Conservation (phyloP, 352 stramenopile species). For the Globisporangium takayamanum region DNA sequence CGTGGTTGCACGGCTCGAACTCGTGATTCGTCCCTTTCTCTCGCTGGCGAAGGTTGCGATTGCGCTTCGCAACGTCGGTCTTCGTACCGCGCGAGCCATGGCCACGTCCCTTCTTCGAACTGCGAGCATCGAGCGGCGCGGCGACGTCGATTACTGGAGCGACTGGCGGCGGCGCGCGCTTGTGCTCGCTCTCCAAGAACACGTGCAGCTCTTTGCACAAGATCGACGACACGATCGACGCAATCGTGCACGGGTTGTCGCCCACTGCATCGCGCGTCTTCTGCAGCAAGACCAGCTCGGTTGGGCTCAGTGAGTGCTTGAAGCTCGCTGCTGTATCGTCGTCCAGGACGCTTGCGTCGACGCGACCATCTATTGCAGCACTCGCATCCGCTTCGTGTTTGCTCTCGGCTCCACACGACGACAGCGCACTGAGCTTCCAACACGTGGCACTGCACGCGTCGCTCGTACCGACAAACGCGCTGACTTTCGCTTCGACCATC, state of each 20-base stretch:
- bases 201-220: constrained; percentile 46
- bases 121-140: background rate
- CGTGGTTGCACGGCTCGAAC: constrained; percentile 76
- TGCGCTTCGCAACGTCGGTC: constrained; percentile 26
- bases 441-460: constrained; percentile 34
- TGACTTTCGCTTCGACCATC: constrained; percentile 35
- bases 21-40: constrained; percentile 59
- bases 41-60: constrained; percentile 54
- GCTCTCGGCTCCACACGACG: background rate
- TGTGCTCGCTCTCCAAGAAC: constrained; percentile 41
- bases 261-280: constrained; percentile 51
- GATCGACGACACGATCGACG: constrained; percentile 45
- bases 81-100: background rate
- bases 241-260: constrained; percentile 65
- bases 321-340: background rate
- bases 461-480: constrained; percentile 25
- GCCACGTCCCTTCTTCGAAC: constrained; percentile 1
- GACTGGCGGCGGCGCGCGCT: constrained; percentile 3
- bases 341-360: background rate
- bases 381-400: background rate
- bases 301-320: constrained; percentile 15
- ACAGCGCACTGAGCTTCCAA: constrained; percentile 23
- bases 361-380: background rate
- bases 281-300: constrained; percentile 48
- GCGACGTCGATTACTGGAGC: constrained; percentile 2